These are phyloP conservation scores for Gossypium sturtianum DNA, from an alignment of 345 rosid species.

Conservation along the genomic window DNA sequence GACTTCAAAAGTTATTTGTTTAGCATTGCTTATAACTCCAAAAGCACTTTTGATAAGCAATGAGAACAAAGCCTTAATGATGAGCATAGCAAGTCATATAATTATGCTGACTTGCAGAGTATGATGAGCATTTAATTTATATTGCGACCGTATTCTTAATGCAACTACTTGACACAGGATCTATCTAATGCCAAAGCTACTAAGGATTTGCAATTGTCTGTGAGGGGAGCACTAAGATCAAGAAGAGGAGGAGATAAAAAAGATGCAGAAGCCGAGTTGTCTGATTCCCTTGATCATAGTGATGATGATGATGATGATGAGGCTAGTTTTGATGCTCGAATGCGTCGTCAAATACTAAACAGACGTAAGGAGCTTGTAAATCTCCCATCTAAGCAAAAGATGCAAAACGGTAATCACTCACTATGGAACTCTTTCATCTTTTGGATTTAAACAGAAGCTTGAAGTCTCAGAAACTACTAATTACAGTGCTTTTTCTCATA, in stretches of 20 bases:
- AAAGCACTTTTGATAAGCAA: too few relatives aligned
- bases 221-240: constrained; percentile 68
- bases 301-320: constrained; percentile 46
- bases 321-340: constrained; percentile 72
- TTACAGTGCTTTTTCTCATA: not conserved
- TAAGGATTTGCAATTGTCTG: constrained; percentile 65
- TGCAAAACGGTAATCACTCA: constrained; percentile 39
- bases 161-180: constrained; percentile 38
- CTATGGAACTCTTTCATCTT: not conserved
- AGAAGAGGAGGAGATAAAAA: constrained; percentile 51
- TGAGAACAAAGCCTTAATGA: not conserved
- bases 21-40: too few relatives aligned
- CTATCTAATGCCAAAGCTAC: constrained; percentile 38
- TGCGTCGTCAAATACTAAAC: constrained; percentile 71
- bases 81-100: not conserved
- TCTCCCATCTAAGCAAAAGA: constrained; percentile 39
- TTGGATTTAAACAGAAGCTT: constrained; percentile 1
- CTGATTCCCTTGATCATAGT: constrained; percentile 30
- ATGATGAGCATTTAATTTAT: not conserved
- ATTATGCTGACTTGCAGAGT: not conserved
- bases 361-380: constrained; percentile 63
- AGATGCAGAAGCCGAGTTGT: constrained; percentile 36
- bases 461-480: not conserved
- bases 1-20: too few relatives aligned
- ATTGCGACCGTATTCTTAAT: not conserved